Conservation (phyloP, 192 early-diverging fungal species). For the Gaertneriomyces sp. region DNA sequence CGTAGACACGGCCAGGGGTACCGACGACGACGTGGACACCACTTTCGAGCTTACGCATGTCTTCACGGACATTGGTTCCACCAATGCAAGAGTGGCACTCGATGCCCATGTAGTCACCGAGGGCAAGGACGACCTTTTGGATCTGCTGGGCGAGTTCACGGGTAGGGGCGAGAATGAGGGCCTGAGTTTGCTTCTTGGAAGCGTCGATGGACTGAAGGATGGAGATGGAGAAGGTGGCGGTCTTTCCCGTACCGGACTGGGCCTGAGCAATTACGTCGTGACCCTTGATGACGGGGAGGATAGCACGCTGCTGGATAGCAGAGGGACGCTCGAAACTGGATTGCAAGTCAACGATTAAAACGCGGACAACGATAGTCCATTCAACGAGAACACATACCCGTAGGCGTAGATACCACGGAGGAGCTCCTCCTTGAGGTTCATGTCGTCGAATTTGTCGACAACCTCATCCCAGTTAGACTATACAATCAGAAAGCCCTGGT, state of each 20-base stretch:
- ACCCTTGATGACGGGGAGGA: constrained; percentile 90
- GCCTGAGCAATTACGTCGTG: constrained; percentile 99
- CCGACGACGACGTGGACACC: constrained; percentile 95
- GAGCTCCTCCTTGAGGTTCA: constrained; percentile 84
- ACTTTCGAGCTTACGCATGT: constrained; percentile 71
- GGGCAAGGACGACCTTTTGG: constrained; percentile 88
- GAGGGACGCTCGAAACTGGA: constrained; percentile 93
- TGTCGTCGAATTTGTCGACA: constrained; percentile 94
- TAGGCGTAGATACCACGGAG: constrained; percentile 98
- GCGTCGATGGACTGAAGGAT: constrained; percentile 92
- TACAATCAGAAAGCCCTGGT: constrained; percentile 1
- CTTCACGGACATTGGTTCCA: constrained; percentile 91
- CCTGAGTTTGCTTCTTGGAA: constrained; percentile 76
- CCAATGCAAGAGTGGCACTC: constrained; percentile 96
- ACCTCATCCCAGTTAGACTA: constrained; percentile 94
- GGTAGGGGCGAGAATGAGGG: constrained; percentile 94
- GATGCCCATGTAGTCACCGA: constrained; percentile 93
- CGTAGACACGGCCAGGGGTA: constrained; percentile 96
- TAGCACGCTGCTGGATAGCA: constrained; percentile 94
- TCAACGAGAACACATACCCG: constrained; percentile 56
- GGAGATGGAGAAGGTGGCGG: constrained; percentile 99
- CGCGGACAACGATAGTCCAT: not conserved
- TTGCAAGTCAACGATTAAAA: not conserved
- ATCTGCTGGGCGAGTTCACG: constrained; percentile 99
- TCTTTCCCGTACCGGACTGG: constrained; percentile 99